Evolutionary conservation across 805 yeast species (phyloP).

Genomic region (Cephaloascus albidus): DNA sequence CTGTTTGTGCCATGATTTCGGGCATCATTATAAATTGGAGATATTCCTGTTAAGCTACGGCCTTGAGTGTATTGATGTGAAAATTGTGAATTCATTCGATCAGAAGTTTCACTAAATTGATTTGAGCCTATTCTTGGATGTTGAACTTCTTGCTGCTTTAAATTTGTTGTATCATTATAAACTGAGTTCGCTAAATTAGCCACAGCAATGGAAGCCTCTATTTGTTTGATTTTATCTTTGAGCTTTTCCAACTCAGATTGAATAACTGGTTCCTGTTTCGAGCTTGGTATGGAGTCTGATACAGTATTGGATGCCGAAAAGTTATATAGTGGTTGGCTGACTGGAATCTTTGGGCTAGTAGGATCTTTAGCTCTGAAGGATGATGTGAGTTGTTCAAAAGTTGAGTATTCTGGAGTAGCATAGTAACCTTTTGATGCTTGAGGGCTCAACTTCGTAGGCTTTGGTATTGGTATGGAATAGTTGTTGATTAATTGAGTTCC

Average conservation of each 20-base stretch:
- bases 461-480: background rate
- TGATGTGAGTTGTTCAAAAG: background rate
- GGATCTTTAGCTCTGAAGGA: background rate
- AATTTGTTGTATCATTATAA: background rate
- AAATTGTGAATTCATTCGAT: no score
- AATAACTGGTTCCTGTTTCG: background rate
- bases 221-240: constrained; percentile 31
- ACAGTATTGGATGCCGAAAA: background rate
- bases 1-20: no score
- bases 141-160: background rate
- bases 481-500: background rate
- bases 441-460: background rate
- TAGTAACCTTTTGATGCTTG: background rate
- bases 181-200: constrained; percentile 10
- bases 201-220: constrained; percentile 33
- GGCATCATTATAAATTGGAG: no score
- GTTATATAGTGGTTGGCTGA: background rate
- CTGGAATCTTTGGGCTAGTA: background rate
- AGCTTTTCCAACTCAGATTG: constrained; percentile 14
- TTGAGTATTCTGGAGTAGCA: background rate
- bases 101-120: no score
- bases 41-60: background rate
- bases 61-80: background rate
- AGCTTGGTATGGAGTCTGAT: background rate
- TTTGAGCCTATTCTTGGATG: background rate